Evolutionary conservation across 1,284 basidiomycete genomes (phyloP).

Genomic region (Anthracocystis walkeri): DNA sequence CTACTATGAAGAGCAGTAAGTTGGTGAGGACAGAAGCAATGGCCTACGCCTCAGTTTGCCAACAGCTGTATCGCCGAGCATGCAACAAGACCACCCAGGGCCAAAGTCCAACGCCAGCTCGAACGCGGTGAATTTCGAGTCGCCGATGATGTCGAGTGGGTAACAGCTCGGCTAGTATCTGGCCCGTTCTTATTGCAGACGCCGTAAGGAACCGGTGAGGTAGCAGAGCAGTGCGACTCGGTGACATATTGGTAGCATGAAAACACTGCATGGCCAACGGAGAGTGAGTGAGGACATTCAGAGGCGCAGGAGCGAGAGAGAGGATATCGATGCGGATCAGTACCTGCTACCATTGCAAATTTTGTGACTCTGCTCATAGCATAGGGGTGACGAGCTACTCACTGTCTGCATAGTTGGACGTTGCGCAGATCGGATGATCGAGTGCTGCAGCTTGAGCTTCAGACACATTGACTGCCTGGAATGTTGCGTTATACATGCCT

Average conservation of each 20-base stretch:
- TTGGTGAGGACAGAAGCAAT: neutral
- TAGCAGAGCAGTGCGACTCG: slow-evolving; percentile 44
- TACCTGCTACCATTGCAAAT: no score
- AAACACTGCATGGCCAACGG: slow-evolving; percentile 31
- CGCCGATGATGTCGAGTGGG: slow-evolving; percentile 20
- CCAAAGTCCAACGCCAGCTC: slow-evolving; percentile 25
- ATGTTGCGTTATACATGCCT: slow-evolving; percentile 44
- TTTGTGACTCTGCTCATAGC: no score
- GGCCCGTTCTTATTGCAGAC: slow-evolving; percentile 45
- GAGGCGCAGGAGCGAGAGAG: neutral
- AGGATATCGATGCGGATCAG: neutral
- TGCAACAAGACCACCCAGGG: slow-evolving; percentile 16
- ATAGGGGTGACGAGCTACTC: slow-evolving; percentile 14
- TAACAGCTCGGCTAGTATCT: slow-evolving; percentile 39
- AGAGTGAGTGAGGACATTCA: neutral
- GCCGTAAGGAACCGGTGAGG: slow-evolving; percentile 47
- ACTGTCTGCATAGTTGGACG: slow-evolving; percentile 55
- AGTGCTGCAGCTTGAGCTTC: slow-evolving; percentile 36
- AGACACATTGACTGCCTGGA: slow-evolving; percentile 31
- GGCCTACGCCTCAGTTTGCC: slow-evolving; percentile 1
- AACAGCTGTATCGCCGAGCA: slow-evolving; percentile 32
- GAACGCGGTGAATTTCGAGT: neutral
- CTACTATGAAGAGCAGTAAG: neutral
- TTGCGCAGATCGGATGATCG: slow-evolving; percentile 48
- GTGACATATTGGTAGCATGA: slow-evolving; percentile 56